Conservation (phyloP, 305 asterid species). For the Fraxinus dipetala region DNA sequence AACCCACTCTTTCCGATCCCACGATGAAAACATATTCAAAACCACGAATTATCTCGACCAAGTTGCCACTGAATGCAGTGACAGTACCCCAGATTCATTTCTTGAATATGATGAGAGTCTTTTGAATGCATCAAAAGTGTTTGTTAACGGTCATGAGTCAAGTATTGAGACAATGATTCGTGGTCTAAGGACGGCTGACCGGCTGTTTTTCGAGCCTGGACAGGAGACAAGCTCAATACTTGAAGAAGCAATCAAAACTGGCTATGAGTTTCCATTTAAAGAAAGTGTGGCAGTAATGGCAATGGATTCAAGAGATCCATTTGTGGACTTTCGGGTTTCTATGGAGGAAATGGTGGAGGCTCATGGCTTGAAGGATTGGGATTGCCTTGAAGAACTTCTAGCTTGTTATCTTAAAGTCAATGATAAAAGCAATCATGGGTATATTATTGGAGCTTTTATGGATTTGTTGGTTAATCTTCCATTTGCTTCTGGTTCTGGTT, state of each 20-base stretch:
- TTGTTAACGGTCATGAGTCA: constrained; percentile 19
- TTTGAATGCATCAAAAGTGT: constrained; percentile 18
- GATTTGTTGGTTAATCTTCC: constrained; percentile 22
- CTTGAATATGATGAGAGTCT: constrained; percentile 6
- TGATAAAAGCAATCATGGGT: constrained; percentile 24
- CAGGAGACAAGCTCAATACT: background rate
- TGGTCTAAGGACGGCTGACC: constrained; percentile 49
- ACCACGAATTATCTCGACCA: constrained; percentile 31
- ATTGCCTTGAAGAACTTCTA: constrained; percentile 27
- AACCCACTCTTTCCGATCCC: constrained; percentile 62
- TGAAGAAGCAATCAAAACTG: background rate
- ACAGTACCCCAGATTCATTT: constrained; percentile 1
- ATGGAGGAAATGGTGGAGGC: constrained; percentile 36
- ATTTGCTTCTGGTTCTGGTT: background rate
- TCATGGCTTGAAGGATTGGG: constrained; percentile 30
- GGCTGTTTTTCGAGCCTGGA: constrained; percentile 68
- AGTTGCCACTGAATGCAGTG: background rate
- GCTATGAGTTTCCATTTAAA: constrained; percentile 12
- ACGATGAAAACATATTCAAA: constrained; percentile 24
- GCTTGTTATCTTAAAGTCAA: constrained; percentile 29
- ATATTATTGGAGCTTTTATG: constrained; percentile 27
- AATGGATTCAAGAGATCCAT: constrained; percentile 33
- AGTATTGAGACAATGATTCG: constrained; percentile 38
- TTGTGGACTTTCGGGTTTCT: constrained; percentile 26
- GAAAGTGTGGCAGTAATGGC: constrained; percentile 25